A percentile compares a stretch with the other conserved stretches of the same genome.
phyloP scores from a whole-genome alignment of 495 filamentous ascomycete genomes.

The Podospora conica region DNA sequence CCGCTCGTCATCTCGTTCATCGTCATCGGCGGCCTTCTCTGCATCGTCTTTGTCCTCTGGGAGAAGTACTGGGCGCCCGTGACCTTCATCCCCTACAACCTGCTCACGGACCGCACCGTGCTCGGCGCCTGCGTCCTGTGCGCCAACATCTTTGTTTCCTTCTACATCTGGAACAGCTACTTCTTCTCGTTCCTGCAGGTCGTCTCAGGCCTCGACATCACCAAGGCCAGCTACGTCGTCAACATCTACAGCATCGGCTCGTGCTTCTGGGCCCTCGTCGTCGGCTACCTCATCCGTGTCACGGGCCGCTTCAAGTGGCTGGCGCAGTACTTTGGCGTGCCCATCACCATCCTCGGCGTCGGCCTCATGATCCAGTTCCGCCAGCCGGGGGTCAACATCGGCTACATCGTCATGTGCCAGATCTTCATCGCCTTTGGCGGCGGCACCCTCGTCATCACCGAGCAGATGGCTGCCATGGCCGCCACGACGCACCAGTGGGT shows the following conservation, averaged over 20 bases:
- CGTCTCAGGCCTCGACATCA: slow-evolving; percentile 55
- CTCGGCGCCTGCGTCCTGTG: slow-evolving; percentile 55
- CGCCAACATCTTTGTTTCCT: slow-evolving; percentile 52
- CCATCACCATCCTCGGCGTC: slow-evolving; percentile 59
- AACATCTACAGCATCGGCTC: slow-evolving; percentile 68
- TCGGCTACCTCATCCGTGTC: slow-evolving; percentile 50
- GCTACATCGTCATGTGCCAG: slow-evolving; percentile 70
- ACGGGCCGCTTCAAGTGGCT: slow-evolving; percentile 56
- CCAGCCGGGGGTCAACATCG: slow-evolving; percentile 46
- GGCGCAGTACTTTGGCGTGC: slow-evolving; percentile 56
- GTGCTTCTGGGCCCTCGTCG: slow-evolving; percentile 53
- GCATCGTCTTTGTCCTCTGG: slow-evolving; percentile 43
- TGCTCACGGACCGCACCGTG: slow-evolving; percentile 59
- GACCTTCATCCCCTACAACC: slow-evolving; percentile 54
- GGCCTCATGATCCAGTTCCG: slow-evolving; percentile 50
- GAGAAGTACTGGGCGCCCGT: slow-evolving; percentile 51
- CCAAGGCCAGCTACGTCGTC: slow-evolving; percentile 54
- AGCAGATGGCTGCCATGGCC: slow-evolving; percentile 64
- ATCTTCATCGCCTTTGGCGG: slow-evolving; percentile 72
- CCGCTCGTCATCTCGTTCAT: slow-evolving; percentile 48
- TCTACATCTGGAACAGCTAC: slow-evolving; percentile 62
- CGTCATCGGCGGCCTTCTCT: slow-evolving; percentile 46
- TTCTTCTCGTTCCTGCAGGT: slow-evolving; percentile 65
- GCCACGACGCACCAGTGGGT: slow-evolving; percentile 59
- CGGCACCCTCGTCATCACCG: slow-evolving; percentile 51